Conservation (phyloP, 2,329 filamentous ascomycete species). For the Xylaria sp. region DNA sequence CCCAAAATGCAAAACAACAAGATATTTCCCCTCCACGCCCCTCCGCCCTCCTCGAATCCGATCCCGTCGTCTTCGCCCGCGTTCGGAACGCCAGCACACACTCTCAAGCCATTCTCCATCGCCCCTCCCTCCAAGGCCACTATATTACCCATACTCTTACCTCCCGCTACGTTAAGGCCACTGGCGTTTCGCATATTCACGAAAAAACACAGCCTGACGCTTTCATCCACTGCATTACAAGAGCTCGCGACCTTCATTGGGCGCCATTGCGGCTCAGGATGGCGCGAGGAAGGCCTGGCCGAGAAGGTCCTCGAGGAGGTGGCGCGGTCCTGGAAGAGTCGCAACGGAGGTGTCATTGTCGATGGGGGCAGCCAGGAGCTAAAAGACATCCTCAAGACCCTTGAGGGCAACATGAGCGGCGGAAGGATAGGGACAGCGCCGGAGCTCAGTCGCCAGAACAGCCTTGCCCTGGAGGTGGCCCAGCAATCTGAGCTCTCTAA, state of each 20-base stretch:
- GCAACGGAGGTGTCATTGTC: conserved; percentile 89
- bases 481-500: conserved; percentile 64
- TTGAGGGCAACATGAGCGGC: conserved; percentile 91
- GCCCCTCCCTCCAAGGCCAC: conserved; percentile 64
- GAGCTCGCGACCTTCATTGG: conserved; percentile 90
- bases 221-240: conserved; percentile 87
- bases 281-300: conserved; percentile 93
- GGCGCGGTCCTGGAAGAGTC: conserved; percentile 90
- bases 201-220: conserved; percentile 94
- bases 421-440: conserved; percentile 72
- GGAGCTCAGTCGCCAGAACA: conserved; percentile 71
- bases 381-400: conserved; percentile 81
- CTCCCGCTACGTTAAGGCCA: conserved; percentile 85
- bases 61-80: conserved; percentile 90
- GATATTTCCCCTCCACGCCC: conserved; percentile 55
- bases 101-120: conserved; percentile 72
- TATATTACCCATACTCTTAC: conserved; percentile 89
- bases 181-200: conserved; percentile 96
- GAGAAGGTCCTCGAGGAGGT: conserved; percentile 93
- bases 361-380: conserved; percentile 82
- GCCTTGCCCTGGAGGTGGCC: conserved; percentile 68
- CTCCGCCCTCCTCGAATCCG: conserved; percentile 60
- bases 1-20: conserved; percentile 47
- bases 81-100: conserved; percentile 87
- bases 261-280: conserved; percentile 92